Evolutionary conservation across 2,329 filamentous ascomycete species (phyloP).

Genomic region (Fonsecaea multimorphosa): DNA sequence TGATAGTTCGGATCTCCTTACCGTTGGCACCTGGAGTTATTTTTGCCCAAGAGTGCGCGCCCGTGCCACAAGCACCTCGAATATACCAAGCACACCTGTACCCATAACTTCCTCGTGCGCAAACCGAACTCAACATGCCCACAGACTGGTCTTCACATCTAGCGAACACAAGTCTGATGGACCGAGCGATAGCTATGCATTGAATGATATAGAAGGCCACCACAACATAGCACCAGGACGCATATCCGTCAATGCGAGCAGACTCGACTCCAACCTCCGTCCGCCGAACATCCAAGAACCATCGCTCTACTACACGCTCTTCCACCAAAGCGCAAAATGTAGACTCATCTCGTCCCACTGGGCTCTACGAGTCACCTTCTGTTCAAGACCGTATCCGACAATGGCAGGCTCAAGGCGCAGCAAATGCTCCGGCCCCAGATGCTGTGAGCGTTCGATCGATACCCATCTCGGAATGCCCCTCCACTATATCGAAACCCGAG

Average conservation of each 20-base stretch:
- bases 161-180: conserved; percentile 8
- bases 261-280: conserved; percentile 44
- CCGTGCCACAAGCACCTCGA: background rate
- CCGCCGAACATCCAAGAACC: conserved; percentile 34
- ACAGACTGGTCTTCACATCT: background rate
- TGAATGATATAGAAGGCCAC: background rate
- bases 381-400: conserved; percentile 79
- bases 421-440: conserved; percentile 42
- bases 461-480: conserved; percentile 33
- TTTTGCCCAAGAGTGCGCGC: background rate
- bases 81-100: background rate
- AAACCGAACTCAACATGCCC: conserved; percentile 4
- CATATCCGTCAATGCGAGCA: conserved; percentile 45
- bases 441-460: conserved; percentile 37
- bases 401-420: conserved; percentile 82
- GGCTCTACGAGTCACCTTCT: conserved; percentile 66
- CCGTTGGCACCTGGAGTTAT: background rate
- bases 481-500: conserved; percentile 20
- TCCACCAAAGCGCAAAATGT: conserved; percentile 32
- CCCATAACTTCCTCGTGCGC: background rate
- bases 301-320: conserved; percentile 15
- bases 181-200: conserved; percentile 23
- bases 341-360: conserved; percentile 39
- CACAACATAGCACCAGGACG: conserved; percentile 1
- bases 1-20: background rate